These are phyloP conservation scores for Oryza meyeriana DNA, from an alignment of 176 grass and related monocot genomes.

Conservation along the genomic window DNA sequence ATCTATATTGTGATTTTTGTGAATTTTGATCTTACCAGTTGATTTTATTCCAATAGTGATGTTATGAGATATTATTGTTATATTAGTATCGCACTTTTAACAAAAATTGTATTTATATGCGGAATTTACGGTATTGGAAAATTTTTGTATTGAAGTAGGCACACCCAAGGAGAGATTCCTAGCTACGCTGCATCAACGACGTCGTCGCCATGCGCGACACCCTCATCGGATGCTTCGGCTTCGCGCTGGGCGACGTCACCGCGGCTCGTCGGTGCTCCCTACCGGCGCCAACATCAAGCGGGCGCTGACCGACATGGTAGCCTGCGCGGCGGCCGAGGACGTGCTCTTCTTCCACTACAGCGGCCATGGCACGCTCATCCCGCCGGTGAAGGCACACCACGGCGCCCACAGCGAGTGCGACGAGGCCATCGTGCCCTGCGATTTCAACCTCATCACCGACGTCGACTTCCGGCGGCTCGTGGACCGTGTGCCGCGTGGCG, in stretches of 20 bases:
- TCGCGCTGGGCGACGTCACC: slow-evolving; percentile 41
- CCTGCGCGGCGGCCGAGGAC: slow-evolving; percentile 47
- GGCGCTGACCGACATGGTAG: slow-evolving; percentile 60
- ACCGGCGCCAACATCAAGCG: slow-evolving; percentile 66
- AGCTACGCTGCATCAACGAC: slow-evolving; percentile 95
- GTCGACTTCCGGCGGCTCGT: slow-evolving; percentile 75
- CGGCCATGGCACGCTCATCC: slow-evolving; percentile 76
- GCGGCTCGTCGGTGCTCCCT: slow-evolving; percentile 28
- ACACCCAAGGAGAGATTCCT: slow-evolving; percentile 45
- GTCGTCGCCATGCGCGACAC: slow-evolving; percentile 52
- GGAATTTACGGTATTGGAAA: too few relatives aligned
- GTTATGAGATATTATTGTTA: too few relatives aligned
- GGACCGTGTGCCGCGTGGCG: slow-evolving; percentile 51
- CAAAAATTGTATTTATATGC: too few relatives aligned
- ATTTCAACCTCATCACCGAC: slow-evolving; percentile 86
- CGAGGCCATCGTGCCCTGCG: slow-evolving; percentile 89
- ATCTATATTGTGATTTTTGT: too few relatives aligned
- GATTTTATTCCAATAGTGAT: too few relatives aligned
- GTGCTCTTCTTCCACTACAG: slow-evolving; percentile 94
- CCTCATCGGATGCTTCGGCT: slow-evolving; percentile 55
- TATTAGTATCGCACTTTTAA: too few relatives aligned
- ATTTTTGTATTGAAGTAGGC: too few relatives aligned
- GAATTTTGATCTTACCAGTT: too few relatives aligned
- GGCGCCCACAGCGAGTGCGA: slow-evolving; percentile 8
- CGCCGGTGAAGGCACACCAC: slow-evolving; percentile 27